Percentiles rank a stretch among this genome's conserved stretches.
Evolutionary conservation across 1,284 basidiomycete species (phyloP).

Genomic region (Apiotrichum porosum): DNA sequence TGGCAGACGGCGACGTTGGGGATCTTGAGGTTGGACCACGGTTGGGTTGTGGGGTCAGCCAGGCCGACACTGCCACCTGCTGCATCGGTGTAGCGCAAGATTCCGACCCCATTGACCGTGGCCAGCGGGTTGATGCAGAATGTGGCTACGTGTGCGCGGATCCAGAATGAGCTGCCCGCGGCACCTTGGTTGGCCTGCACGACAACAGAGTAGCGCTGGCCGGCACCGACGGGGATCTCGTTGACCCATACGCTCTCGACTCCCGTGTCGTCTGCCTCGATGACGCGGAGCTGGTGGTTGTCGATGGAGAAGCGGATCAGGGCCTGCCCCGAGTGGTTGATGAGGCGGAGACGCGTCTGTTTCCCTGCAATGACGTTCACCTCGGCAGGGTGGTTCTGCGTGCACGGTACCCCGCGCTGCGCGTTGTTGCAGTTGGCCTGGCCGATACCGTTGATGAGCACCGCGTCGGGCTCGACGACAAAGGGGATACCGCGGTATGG

Average conservation of each 20-base stretch:
- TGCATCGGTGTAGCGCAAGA: conserved; percentile 25
- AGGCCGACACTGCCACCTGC: neutral
- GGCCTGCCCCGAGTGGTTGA: conserved; percentile 12
- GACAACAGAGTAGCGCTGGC: conserved; percentile 40
- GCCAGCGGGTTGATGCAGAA: conserved; percentile 1
- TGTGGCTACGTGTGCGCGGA: neutral
- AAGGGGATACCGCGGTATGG: conserved; percentile 5
- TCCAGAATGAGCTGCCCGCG: neutral
- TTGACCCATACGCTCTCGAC: conserved; percentile 24
- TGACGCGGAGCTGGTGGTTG: conserved; percentile 27
- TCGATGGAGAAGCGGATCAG: conserved; percentile 30
- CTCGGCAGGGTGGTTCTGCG: conserved; percentile 2
- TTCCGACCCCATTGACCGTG: conserved; percentile 1
- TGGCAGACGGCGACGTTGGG: conserved; percentile 8
- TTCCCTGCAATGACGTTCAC: neutral
- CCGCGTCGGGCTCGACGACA: conserved; percentile 16
- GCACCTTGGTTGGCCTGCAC: conserved; percentile 31
- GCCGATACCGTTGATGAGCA: conserved; percentile 29
- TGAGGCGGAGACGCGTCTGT: conserved; percentile 15
- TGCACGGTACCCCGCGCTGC: neutral
- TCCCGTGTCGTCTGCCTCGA: conserved; percentile 30
- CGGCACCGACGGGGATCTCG: conserved; percentile 25
- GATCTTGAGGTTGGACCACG: neutral
- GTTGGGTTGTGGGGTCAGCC: neutral
- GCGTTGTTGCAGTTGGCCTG: conserved; percentile 1